Conservation (phyloP, 306 rosid species). For the Cicer cuneatum region DNA sequence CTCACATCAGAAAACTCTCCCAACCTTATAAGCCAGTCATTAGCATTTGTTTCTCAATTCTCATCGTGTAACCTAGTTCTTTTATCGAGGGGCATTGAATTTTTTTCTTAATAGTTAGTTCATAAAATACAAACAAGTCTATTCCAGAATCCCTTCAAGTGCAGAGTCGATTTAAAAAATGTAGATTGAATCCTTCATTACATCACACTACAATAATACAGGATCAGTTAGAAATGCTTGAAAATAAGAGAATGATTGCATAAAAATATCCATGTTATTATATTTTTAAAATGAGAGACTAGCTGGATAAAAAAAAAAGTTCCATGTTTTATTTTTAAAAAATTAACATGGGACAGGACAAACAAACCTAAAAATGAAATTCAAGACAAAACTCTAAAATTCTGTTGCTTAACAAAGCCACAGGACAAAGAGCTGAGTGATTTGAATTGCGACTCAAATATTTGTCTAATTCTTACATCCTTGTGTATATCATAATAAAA, state of each 20-base stretch:
- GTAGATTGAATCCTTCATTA: constrained; percentile 8
- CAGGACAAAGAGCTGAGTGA: not conserved
- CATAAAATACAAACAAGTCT: not conserved
- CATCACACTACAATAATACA: constrained; percentile 8
- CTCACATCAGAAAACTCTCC: constrained; percentile 50
- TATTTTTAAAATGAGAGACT: not conserved
- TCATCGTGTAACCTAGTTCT: not conserved
- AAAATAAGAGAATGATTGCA: not conserved
- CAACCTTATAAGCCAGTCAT: constrained; percentile 17
- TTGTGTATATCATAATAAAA: not conserved
- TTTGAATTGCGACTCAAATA: not conserved
- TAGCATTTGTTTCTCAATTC: constrained; percentile 37
- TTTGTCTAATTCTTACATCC: not conserved
- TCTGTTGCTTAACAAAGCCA: not conserved
- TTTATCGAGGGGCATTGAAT: not conserved
- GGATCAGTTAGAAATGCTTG: not conserved
- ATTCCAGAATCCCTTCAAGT: not conserved
- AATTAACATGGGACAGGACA: not conserved
- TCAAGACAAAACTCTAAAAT: not conserved
- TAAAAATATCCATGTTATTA: not conserved
- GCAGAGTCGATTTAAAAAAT: not conserved
- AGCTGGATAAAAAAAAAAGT: not conserved
- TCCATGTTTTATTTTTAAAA: not conserved
- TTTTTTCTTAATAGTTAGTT: not conserved
- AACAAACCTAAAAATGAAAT: not conserved